Base-by-base conservation (phyloP, 257 asterid species). In the Anisodus acutangulus region DNA sequence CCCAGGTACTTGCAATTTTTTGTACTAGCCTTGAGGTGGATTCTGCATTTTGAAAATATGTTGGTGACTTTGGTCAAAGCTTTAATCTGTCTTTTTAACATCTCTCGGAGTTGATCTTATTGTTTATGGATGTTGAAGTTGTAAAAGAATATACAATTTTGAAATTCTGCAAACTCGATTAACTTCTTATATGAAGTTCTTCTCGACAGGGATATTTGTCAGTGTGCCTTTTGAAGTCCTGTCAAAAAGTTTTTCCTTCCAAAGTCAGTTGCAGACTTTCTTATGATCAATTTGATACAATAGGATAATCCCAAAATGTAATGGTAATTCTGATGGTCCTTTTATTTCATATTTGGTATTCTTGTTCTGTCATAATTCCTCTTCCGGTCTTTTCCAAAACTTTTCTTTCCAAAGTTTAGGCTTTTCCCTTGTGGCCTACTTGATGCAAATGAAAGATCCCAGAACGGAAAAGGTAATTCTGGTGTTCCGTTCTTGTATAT, bases 1-100 rank as follows among this genome's bases (percentile, higher is more conserved):
- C 90, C 93, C 22, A 90, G 90, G 93, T 91, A 86, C 82, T 12
- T 78, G 82, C 64, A 8, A 78, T 3, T 26, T 53, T 41, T 83
- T 70, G 62, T n/a, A 31, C 19, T 72, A 8, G 67, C 7, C 8
- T 57, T 76, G n/a, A 9, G 62, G 15, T 76, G 62, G 47, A 4
- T 16, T 12, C 51, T 51, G 59, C 12, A 49, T 72, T 71, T 53
- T 45, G 37, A 31, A 58, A 58, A 11, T 81, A 53, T 66, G 54
- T 37, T 9, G 83, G 22, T 49, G 82, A 58, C 70, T 49, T 45
- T n/a, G 69, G 1, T 53, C n/a, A 74, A 51, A 72, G 63, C 17
- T 31, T 49, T 9, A 2, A 15, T 82, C 51, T 9, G 17, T 82
- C 63, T 15, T 2, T 49, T 66, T 76, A 53, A 76, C 81, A 76